Evolutionary conservation across 345 rosid genomes (phyloP).

Genomic region (Syzygium oleosum): DNA sequence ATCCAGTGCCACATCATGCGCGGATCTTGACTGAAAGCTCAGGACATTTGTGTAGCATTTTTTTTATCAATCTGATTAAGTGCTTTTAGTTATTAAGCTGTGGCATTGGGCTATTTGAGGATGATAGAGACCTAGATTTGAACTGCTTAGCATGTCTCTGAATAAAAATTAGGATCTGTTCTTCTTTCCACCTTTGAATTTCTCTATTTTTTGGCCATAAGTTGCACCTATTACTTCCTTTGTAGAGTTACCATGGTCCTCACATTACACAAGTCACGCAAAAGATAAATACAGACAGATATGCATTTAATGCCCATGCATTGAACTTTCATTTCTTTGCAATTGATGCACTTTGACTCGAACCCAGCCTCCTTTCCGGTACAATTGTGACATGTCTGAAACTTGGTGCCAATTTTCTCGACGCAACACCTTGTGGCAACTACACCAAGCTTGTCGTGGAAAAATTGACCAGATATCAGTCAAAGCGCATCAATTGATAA

Average conservation of each 20-base stretch:
- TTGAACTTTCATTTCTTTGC: not conserved
- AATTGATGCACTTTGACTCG: not conserved
- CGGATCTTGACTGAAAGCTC: not conserved
- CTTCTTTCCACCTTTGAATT: not conserved
- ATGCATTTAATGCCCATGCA: not conserved
- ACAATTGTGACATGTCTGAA: not conserved
- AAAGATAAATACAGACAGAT: not conserved
- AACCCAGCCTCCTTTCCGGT: not conserved
- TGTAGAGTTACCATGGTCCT: not conserved
- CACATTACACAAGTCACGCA: not conserved
- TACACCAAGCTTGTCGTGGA: not conserved
- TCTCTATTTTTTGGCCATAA: not conserved
- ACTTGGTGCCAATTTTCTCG: not conserved
- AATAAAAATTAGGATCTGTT: not conserved
- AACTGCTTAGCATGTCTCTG: not conserved
- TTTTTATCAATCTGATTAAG: not conserved
- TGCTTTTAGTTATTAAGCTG: not conserved
- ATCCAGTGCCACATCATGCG: not conserved
- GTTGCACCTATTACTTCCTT: not conserved
- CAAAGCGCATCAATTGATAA: not conserved
- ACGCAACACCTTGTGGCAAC: not conserved
- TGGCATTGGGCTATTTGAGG: not conserved
- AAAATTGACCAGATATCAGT: not conserved
- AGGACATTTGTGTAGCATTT: not conserved
- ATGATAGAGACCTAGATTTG: not conserved